Evolutionary conservation across 1,139 yeast species (phyloP).

Genomic region (Schizosaccharomyces versatilis): DNA sequence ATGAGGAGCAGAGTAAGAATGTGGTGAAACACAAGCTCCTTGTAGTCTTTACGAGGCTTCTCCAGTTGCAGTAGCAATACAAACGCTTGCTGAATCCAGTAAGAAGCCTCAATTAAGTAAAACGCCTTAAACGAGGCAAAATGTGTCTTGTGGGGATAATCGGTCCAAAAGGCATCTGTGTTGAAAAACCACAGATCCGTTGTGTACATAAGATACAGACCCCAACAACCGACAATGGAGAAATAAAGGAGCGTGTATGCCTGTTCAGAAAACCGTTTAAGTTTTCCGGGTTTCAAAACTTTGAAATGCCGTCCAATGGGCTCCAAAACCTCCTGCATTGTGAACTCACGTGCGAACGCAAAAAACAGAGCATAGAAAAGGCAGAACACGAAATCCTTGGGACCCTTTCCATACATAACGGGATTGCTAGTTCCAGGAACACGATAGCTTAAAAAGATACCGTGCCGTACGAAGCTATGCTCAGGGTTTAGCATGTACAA

Average conservation of each 20-base stretch:
- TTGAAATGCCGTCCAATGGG: slow-evolving; percentile 38
- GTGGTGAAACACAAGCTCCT: slow-evolving; percentile 82
- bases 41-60: slow-evolving; percentile 82
- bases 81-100: slow-evolving; percentile 90
- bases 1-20: slow-evolving; percentile 74
- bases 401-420: slow-evolving; percentile 58
- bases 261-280: slow-evolving; percentile 79
- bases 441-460: slow-evolving; percentile 7
- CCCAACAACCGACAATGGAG: slow-evolving; percentile 63
- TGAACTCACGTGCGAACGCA: slow-evolving; percentile 74
- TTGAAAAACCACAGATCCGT: slow-evolving; percentile 77
- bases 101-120: slow-evolving; percentile 82
- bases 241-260: slow-evolving; percentile 65
- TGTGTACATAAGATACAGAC: slow-evolving; percentile 65
- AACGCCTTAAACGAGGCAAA: slow-evolving; percentile 51
- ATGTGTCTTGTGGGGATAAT: slow-evolving; percentile 68
- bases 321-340: slow-evolving; percentile 58
- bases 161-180: slow-evolving; percentile 54
- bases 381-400: slow-evolving; percentile 59
- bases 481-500: slow-evolving; percentile 9
- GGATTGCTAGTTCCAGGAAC: slow-evolving; percentile 8
- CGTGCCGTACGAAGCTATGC: slow-evolving; percentile 1
- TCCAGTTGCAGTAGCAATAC: slow-evolving; percentile 67
- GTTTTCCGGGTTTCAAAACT: slow-evolving; percentile 21
- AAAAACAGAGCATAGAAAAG: slow-evolving; percentile 63